Base-by-base conservation (phyloP, 208 protist species). In the Trypanosoma congolense region DNA sequence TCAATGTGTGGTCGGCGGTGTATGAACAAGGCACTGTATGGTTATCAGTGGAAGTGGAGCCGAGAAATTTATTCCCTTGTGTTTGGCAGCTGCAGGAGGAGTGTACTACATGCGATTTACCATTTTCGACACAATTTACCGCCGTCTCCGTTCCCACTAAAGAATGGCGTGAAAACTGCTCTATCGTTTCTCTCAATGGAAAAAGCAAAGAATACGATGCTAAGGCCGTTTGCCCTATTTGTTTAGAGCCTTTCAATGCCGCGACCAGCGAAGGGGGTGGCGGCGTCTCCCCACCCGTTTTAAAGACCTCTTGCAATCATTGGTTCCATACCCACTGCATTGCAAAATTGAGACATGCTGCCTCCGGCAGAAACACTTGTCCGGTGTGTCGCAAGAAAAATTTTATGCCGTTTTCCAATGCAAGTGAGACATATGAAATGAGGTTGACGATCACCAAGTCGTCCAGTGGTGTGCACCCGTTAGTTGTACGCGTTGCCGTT, bases 341-440 rank as follows among this genome's bases (percentile, higher is more conserved):
- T 46, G 42, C 9, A n/a, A n/a, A 24, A 22, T n/a, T 46, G 12
- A 6, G 42, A 6, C n/a, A n/a, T 24, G 21, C 18, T n/a, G 8
- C 42, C 18, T n/a, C 18, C 10, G 6, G 21, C 21, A 24, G 42
- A 22, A 19, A 19, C n/a, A n/a, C n/a, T n/a, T 46, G 42, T n/a
- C 42, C 42, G 21, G 6, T 46, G 6, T 46, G 42, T 24, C 42
- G 42, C 6, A 46, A 24, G 8, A n/a, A 24, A n/a, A 46, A 24
- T 19, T 46, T 22, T 46, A 46, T 46, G 6, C 42, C 42, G 21
- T 9, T 9, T 25, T 24, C 21, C 5, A 25, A 19, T n/a, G 21
- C 42, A 46, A 46, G 21, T 46, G 42, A 46, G 42, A 19, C 42
- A 24, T 46, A 25, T 46, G 42, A n/a, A 9, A n/a, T 46, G 21